These are phyloP conservation scores for Syzygium jambos DNA, from an alignment of 345 rosid genomes.

Conservation along the genomic window DNA sequence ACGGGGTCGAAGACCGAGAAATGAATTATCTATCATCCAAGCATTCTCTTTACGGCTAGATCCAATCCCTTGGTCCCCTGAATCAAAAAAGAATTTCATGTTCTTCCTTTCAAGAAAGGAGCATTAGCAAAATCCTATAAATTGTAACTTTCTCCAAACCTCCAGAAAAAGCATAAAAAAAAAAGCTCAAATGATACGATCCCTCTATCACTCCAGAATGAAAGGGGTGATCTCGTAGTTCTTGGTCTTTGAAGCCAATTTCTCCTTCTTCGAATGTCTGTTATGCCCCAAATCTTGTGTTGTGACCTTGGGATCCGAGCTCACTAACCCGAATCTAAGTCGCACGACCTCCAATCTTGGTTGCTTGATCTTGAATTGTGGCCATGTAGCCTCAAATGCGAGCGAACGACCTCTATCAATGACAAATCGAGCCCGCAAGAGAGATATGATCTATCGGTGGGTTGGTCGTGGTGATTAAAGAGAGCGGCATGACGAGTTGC, in stretches of 20 bases:
- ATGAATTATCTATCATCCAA: no score
- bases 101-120: no score
- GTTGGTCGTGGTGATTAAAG: neutral
- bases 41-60: accelerated
- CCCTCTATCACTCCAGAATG: no score
- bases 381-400: neutral
- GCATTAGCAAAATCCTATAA: accelerated
- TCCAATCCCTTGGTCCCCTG: accelerated
- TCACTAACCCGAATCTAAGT: neutral
- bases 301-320: neutral
- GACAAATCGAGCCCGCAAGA: neutral
- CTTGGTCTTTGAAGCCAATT: neutral
- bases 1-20: no score
- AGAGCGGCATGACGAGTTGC: neutral
- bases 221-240: no score
- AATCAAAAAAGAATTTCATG: no score
- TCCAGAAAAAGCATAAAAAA: accelerated
- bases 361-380: neutral
- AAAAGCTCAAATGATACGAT: no score
- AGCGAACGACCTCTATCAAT: neutral
- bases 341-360: neutral
- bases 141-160: accelerated
- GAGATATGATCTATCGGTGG: neutral
- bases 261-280: neutral
- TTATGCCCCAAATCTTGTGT: neutral